A percentile compares a stretch with the other conserved stretches of the same genome.
Evolutionary conservation across 228 moss, liverwort and hornwort genomes (phyloP).

Genomic region (Sphagnum magellanicum): DNA sequence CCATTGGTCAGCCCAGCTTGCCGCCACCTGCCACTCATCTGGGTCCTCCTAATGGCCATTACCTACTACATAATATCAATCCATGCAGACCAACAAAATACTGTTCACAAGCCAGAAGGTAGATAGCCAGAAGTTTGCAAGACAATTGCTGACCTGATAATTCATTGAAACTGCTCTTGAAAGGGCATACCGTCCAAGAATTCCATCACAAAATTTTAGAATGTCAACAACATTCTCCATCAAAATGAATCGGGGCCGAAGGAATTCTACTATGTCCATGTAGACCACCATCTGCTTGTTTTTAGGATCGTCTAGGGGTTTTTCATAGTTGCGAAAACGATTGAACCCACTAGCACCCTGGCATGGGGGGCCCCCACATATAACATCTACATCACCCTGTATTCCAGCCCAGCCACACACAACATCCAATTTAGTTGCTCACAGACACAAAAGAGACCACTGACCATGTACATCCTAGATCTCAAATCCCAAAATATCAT

Average conservation of each 20-base stretch:
- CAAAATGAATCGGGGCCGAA: constrained; percentile 84
- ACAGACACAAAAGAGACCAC: neutral
- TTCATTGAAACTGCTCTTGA: constrained; percentile 82
- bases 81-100: too few species aligned
- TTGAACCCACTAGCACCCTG: constrained; percentile 98
- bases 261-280: constrained; percentile 93
- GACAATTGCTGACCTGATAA: constrained; percentile 52
- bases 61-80: too few species aligned
- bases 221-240: constrained; percentile 99
- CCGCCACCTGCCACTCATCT: too few species aligned
- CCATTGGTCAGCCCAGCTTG: too few species aligned
- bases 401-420: neutral
- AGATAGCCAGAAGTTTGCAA: neutral
- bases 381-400: constrained; percentile 84
- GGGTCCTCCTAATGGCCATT: too few species aligned
- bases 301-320: constrained; percentile 74
- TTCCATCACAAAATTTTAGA: constrained; percentile 86
- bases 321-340: constrained; percentile 65
- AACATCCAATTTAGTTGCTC: neutral
- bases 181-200: constrained; percentile 85
- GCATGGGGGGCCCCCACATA: constrained; percentile 97
- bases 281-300: constrained; percentile 96
- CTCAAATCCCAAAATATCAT: neutral
- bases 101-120: too few species aligned
- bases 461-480: neutral